A percentile compares a stretch with the other conserved stretches of the same genome.
phyloP scores from a whole-genome alignment of 1,284 basidiomycete genomes.

The Apiotrichum montevideense region DNA sequence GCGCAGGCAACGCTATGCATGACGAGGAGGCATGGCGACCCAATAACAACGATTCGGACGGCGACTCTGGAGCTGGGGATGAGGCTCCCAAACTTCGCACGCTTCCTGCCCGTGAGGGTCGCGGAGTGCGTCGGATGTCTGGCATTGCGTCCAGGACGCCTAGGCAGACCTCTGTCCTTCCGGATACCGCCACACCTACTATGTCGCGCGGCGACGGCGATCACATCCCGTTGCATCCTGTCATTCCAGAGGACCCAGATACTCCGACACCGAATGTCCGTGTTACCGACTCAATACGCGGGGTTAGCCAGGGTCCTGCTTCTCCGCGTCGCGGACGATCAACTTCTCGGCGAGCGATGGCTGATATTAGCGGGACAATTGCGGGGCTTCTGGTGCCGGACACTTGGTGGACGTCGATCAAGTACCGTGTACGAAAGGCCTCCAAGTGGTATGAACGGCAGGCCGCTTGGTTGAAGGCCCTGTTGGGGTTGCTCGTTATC shows the following conservation, averaged over 20 bases:
- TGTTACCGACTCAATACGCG: too few species aligned
- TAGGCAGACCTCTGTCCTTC: not conserved
- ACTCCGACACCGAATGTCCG: not conserved
- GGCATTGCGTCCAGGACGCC: not conserved
- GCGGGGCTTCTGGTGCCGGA: too few species aligned
- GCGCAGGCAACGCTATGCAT: not conserved
- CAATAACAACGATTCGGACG: not conserved
- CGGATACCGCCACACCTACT: not conserved
- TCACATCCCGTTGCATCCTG: not conserved
- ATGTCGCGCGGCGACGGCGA: not conserved
- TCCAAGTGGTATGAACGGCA: too few species aligned
- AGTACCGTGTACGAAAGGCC: too few species aligned
- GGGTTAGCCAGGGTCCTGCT: not conserved
- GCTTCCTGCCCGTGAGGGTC: too few species aligned
- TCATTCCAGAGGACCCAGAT: not conserved
- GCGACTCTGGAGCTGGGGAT: constrained; percentile 1
- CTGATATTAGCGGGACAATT: too few species aligned
- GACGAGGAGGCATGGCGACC: constrained; percentile 1
- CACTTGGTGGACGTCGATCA: too few species aligned
- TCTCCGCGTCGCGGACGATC: not conserved
- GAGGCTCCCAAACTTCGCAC: too few species aligned
- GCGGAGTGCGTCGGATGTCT: not conserved
- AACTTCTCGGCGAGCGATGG: too few species aligned
- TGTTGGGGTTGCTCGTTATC: too few species aligned
- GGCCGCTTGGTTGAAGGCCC: too few species aligned